Base-by-base conservation (phyloP, 257 asterid species). In the Nicotiana tomentosiformis region DNA sequence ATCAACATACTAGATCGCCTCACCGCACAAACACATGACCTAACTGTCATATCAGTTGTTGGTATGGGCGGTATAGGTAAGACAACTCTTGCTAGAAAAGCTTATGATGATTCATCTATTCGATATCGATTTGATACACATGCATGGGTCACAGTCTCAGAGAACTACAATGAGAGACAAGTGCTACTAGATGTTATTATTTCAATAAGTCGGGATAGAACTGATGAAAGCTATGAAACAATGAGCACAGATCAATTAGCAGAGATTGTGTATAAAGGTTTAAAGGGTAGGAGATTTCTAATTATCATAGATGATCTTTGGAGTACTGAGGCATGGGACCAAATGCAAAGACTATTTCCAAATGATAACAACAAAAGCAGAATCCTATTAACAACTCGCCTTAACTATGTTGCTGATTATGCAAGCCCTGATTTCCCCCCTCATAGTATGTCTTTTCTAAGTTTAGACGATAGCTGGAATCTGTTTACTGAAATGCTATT, bases 231-330 rank as follows among this genome's bases (percentile, higher is more conserved):
- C 23, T 15, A 58, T 78, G 56, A 58, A 62, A 30, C 20, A 62
- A 72, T 20, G 60, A 72, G 78, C 20, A 72, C 0, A 5, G 58
- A 72, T 72, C 30, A 72, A 46, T 8, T 78, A 58, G 2, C 46
- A 3, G 66, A 56, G 7, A 58, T 10, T 1, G 55, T 78, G 68
- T 35, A 58, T 30, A 35, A 5, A 78, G 70, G 82, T 66, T 3
- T 81, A 6, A 85, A 77, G 35, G 51, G 79, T 18, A 64, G 16
- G 30, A 81, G 85, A 37, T 81, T 74, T 46, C 72, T 85, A 8
- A 30, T 85, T 39, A 83, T 85, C 14, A 11, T 85, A 15, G 87
- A 85, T 81, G 87, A 85, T 60, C 18, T 85, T 20, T 81, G 85
- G 85, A 55, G 61, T 55, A 49, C 14, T 7, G 58, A 33, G 20